phyloP scores from a whole-genome alignment of 305 asterid genomes.

The Rubia balearica region DNA sequence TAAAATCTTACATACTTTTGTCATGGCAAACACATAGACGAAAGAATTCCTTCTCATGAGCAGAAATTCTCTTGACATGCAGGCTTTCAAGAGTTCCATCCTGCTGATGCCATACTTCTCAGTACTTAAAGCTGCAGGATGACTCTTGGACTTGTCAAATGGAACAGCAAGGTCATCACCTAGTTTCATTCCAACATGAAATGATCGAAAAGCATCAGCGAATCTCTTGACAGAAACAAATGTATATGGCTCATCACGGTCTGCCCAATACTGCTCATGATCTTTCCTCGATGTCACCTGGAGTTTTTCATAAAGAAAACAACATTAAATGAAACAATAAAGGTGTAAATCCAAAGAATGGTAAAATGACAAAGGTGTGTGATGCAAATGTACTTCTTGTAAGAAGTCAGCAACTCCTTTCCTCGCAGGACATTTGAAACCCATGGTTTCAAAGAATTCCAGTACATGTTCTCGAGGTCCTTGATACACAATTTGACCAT shows the following conservation, averaged over 20 bases:
- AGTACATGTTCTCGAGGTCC: conserved; percentile 40
- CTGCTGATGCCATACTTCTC: conserved; percentile 30
- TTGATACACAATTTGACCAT: conserved; percentile 53
- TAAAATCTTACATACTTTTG: conserved; percentile 27
- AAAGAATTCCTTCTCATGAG: conserved; percentile 51
- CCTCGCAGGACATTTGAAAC: too few relatives aligned
- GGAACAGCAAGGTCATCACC: conserved; percentile 30
- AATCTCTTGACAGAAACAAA: conserved; percentile 40
- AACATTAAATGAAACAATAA: background rate
- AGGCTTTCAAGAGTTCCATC: conserved; percentile 38
- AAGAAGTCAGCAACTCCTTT: background rate
- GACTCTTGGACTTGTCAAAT: conserved; percentile 42
- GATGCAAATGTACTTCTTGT: too few relatives aligned
- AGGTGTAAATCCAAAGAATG: background rate
- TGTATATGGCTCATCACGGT: conserved; percentile 34
- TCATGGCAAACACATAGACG: conserved; percentile 36
- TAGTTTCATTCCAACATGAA: conserved; percentile 35
- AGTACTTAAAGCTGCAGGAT: conserved; percentile 48
- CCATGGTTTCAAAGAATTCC: too few relatives aligned
- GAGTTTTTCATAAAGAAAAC: background rate
- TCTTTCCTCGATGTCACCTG: conserved; percentile 59
- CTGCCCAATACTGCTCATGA: conserved; percentile 51
- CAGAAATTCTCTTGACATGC: conserved; percentile 37
- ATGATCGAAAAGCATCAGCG: conserved; percentile 34
- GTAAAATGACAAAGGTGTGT: background rate